Base-by-base conservation (phyloP, 2,329 filamentous ascomycete genomes). In the Ceratocystiopsis minuta region DNA sequence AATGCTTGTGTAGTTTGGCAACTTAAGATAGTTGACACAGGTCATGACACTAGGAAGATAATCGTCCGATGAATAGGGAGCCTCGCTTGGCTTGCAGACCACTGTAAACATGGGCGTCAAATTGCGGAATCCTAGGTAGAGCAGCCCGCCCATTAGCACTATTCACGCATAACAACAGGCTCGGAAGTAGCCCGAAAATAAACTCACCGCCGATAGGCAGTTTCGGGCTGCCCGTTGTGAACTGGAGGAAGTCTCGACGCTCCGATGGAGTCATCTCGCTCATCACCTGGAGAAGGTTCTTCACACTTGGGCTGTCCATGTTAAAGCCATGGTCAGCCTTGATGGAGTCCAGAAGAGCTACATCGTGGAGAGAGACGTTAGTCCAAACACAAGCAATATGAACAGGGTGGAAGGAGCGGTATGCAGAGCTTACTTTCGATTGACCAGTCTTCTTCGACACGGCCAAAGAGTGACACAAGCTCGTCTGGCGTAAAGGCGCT, bases 1-100 rank as follows among this genome's bases (percentile, higher is more conserved):
- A 47, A 93, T 64, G 51, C 66, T 76, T 50, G 78, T 88, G 61
- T 98, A 98, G 60, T 98, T 85, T 16, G 90, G 90, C 55, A 98
- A 71, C 63, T 98, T 98, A 53, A 98, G 75, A 58, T 98, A 98
- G 60, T 98, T 98, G 61, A 94, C 90, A 58, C 92, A 98, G 12
- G 92, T 98, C 92, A 98, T 98, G 58, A 98, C 92, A 57, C 87
- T 96, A 13, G 92, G 90, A n/a, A 98, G 71, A 54, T 96, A 98
- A 63, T 98, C 90, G 55, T 98, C 90, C 5, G 88, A 88, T 4
- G 79, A 80, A 58, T 87, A 90, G 2, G 90, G 90, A 15, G 85
- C 77, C 56, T 98, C 90, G 59, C 84, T 93, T n/a, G 88, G 88
- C 60, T 95, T 95, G 70, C 90, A 96, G 36, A 98, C 90, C 48